Evolutionary conservation across 345 rosid species (phyloP).

Genomic region (Cardamine occulta): DNA sequence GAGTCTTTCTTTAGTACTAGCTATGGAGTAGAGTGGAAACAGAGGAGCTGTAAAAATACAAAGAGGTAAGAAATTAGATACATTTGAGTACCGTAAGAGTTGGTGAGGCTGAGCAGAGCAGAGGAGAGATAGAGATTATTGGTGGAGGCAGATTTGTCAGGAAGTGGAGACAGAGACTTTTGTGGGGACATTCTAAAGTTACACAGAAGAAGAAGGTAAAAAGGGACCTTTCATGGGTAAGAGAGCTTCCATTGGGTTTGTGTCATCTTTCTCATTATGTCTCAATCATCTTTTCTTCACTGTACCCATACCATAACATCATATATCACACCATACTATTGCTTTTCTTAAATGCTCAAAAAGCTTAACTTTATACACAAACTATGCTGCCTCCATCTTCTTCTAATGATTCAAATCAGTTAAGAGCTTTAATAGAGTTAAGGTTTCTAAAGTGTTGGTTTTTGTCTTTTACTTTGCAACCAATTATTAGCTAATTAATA

Average conservation of each 20-base stretch:
- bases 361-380: background rate
- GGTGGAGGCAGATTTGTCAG: constrained; percentile 40
- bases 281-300: constrained; percentile 44
- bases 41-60: constrained; percentile 30
- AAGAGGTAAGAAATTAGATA: constrained; percentile 29
- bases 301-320: constrained; percentile 21
- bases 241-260: constrained; percentile 37
- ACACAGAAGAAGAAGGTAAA: constrained; percentile 46
- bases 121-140: constrained; percentile 31
- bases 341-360: constrained; percentile 23
- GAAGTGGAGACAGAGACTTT: constrained; percentile 39
- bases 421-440: constrained; percentile 3
- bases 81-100: constrained; percentile 38
- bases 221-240: constrained; percentile 42
- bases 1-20: constrained; percentile 39
- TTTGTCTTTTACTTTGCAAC: background rate
- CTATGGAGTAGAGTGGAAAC: constrained; percentile 30
- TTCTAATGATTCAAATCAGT: background rate
- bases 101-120: constrained; percentile 46
- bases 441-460: background rate
- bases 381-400: constrained; percentile 29
- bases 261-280: constrained; percentile 46
- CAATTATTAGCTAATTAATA: background rate
- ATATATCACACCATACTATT: constrained; percentile 16
- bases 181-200: constrained; percentile 42